Evolutionary conservation across 352 stramenopile genomes (phyloP).

Genomic region (Phytopythium vexans): DNA sequence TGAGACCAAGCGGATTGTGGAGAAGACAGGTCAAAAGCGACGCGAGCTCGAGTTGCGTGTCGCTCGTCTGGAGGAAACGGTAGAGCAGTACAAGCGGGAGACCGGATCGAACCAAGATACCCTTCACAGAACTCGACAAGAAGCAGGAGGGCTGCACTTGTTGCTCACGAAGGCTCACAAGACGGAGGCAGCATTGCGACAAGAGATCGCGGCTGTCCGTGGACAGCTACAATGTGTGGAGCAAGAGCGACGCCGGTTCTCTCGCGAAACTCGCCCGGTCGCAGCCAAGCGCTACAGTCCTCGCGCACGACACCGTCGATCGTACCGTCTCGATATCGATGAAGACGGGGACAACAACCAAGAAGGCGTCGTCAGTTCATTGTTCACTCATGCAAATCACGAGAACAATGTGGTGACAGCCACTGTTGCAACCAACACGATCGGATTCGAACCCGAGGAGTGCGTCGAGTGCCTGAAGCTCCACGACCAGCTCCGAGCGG

Average conservation of each 20-base stretch:
- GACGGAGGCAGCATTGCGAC: conserved; percentile 25
- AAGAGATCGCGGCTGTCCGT: conserved; percentile 22
- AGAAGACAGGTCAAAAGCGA: conserved; percentile 23
- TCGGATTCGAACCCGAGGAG: too few species aligned
- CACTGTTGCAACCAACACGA: not conserved
- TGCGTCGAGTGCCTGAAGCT: conserved; percentile 21
- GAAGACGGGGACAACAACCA: conserved; percentile 18
- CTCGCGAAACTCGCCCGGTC: too few species aligned
- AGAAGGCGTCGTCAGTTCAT: too few species aligned
- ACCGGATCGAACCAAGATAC: conserved; percentile 5
- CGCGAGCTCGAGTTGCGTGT: conserved; percentile 6
- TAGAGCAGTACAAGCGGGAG: conserved; percentile 26
- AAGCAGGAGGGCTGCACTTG: conserved; percentile 16
- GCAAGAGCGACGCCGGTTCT: too few species aligned
- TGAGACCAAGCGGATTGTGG: conserved; percentile 17
- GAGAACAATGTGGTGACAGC: conserved; percentile 4
- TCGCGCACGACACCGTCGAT: too few species aligned
- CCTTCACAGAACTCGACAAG: conserved; percentile 5
- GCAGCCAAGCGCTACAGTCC: too few species aligned
- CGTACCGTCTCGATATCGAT: too few species aligned
- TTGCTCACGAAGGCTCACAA: conserved; percentile 24
- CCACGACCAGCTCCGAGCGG: conserved; percentile 14
- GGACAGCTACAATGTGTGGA: too few species aligned
- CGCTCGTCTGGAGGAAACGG: conserved; percentile 9
- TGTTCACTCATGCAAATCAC: too few species aligned